phyloP scores from a whole-genome alignment of 1,139 yeast species.

The Yamadazyma oceani region DNA sequence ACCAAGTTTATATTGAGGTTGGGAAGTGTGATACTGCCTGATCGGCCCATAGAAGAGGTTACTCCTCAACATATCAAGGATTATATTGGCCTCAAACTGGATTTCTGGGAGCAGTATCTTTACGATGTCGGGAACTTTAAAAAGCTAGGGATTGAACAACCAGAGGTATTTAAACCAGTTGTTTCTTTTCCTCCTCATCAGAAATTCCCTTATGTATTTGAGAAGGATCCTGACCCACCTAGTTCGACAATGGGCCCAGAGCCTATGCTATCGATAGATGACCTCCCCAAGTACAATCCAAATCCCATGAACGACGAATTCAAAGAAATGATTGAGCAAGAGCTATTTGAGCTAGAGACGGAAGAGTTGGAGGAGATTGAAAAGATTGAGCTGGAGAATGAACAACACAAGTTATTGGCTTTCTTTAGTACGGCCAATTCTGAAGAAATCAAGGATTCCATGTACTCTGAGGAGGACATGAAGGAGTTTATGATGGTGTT shows the following conservation, averaged over 20 bases:
- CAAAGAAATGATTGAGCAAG: slow-evolving; percentile 6
- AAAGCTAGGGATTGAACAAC: slow-evolving; percentile 4
- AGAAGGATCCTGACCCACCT: too few species aligned
- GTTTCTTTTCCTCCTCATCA: too few species aligned
- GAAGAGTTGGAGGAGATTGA: slow-evolving; percentile 20
- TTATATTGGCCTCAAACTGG: background rate
- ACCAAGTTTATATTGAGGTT: background rate
- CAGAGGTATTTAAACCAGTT: too few species aligned
- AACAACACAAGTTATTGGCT: slow-evolving; percentile 23
- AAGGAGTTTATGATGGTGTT: slow-evolving; percentile 5
- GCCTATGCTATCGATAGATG: slow-evolving; percentile 8
- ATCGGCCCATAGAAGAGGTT: background rate
- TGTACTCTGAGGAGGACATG: slow-evolving; percentile 13
- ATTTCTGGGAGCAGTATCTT: slow-evolving; percentile 7
- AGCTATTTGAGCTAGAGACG: slow-evolving; percentile 10
- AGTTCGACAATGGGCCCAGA: too few species aligned
- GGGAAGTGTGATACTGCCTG: background rate
- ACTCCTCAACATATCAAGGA: background rate
- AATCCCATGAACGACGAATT: background rate
- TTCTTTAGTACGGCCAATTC: slow-evolving; percentile 13
- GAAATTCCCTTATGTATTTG: background rate
- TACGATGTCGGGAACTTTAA: slow-evolving; percentile 6
- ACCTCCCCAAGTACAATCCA: slow-evolving; percentile 8
- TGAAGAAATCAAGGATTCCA: slow-evolving; percentile 12
- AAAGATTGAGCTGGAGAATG: slow-evolving; percentile 17